Evolutionary conservation across 306 rosid genomes (phyloP), one percentile per base, ranked within the genome.

Genomic region (Sicyos edulis): DNA sequence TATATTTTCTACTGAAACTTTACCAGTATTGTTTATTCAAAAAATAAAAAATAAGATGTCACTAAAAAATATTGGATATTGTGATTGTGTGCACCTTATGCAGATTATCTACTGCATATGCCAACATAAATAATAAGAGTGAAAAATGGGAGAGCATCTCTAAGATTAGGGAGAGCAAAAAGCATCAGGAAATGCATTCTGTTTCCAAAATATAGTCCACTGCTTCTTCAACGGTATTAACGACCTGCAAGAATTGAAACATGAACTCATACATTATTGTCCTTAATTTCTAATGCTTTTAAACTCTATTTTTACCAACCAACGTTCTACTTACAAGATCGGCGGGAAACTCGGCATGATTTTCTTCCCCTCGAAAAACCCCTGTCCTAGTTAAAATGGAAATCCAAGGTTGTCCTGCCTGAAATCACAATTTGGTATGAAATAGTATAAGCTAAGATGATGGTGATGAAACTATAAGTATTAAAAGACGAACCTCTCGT

Each of bases 391-490:
- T 92, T 77, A 92, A 87, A 82, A 92, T 90, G 19, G 96, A 90
- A 87, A 92, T 90, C 98, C 98, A 92, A 74, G 96, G 98, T 73
- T 79, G 85, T 50, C 96, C 98, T 0, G 88, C 83, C 98, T 92
- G 87, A 80, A 85, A 77, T 54, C 60, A 50, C 26, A 16, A 70
- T 20, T 26, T 1, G 60, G 14, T 21, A 42, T 16, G 3, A 3
- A 14, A 50, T 10, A 9, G 21, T 10, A 69, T 32, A 62, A 63
- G 10, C 21, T 15, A 42, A 7, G 47, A 42, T 42, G 47, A 42
- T 42, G 10, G 5, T 64, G 70, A 65, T 65, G 37, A 19, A 44
- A 66, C 13, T 66, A 44, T 8, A 45, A 44, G 32, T 0, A 5
- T 17, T 34, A 44, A 19, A 65, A 44, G 1, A 21, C 71, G 17